These are phyloP conservation scores for Solanum ahanhuiri DNA, from an alignment of 257 asterid genomes.

Conservation along the genomic window DNA sequence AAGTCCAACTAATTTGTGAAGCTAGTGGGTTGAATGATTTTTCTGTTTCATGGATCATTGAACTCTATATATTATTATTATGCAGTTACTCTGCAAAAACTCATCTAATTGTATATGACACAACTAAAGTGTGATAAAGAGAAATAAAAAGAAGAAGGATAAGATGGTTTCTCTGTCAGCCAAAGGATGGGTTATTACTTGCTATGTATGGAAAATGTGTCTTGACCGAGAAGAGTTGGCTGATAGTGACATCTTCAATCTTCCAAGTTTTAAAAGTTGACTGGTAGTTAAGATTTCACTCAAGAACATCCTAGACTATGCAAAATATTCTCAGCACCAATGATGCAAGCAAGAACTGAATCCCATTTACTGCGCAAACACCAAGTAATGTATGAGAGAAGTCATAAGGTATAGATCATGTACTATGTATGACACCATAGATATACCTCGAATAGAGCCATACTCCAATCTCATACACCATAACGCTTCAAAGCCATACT, in stretches of 20 bases:
- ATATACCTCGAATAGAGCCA: neutral
- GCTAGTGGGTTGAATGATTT: neutral
- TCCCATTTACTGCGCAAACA: neutral
- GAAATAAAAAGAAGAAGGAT: neutral
- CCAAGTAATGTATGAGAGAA: neutral
- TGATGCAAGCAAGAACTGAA: neutral
- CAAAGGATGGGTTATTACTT: neutral
- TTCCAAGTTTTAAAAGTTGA: neutral
- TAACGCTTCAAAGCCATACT: slow-evolving; percentile 72
- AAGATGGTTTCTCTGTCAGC: neutral
- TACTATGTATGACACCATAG: neutral
- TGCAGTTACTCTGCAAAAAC: neutral
- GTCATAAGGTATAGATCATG: neutral
- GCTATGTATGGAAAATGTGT: neutral
- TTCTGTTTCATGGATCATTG: neutral
- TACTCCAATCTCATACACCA: slow-evolving; percentile 36
- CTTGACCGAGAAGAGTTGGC: neutral
- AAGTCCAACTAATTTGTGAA: neutral
- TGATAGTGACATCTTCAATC: neutral
- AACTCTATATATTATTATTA: neutral
- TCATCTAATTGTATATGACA: neutral
- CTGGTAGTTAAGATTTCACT: neutral
- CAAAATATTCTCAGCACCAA: neutral
- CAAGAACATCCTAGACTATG: neutral
- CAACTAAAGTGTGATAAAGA: neutral